These are phyloP conservation scores for Entophlyctis luteolus DNA, from an alignment of 192 early-diverging fungal genomes.

Conservation along the genomic window DNA sequence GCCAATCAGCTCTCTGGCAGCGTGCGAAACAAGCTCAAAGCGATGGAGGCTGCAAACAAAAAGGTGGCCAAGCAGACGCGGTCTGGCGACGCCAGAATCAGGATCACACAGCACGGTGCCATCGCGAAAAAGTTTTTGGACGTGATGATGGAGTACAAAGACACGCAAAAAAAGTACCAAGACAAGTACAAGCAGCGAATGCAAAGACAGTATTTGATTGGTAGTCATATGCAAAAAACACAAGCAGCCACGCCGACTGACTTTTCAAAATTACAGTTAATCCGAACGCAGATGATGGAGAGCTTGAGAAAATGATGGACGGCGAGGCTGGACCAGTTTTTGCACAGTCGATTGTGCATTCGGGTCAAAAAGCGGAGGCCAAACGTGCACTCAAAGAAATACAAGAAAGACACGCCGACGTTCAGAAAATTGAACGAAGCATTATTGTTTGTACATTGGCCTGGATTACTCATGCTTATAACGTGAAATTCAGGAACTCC, in stretches of 20 bases:
- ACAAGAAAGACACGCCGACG: conserved; percentile 79
- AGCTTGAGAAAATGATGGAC: conserved; percentile 70
- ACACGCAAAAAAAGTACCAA: conserved; percentile 73
- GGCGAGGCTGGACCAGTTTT: conserved; percentile 74
- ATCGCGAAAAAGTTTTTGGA: conserved; percentile 54
- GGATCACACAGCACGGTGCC: conserved; percentile 44
- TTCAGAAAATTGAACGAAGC: conserved; percentile 81
- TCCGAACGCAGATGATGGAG: conserved; percentile 70
- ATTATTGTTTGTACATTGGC: conserved; percentile 59
- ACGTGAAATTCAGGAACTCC: conserved; percentile 74
- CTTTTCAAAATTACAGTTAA: conserved; percentile 56
- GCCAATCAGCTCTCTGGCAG: conserved; percentile 41
- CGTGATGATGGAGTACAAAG: conserved; percentile 70
- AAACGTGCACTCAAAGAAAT: conserved; percentile 73
- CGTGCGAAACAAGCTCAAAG: conserved; percentile 48
- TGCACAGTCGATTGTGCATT: conserved; percentile 70
- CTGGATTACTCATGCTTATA: neutral
- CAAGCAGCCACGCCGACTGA: neutral
- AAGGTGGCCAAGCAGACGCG: conserved; percentile 34
- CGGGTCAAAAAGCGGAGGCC: conserved; percentile 68
- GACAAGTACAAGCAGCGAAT: conserved; percentile 78
- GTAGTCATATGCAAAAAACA: conserved; percentile 34
- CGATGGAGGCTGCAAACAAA: conserved; percentile 52
- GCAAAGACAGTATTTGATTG: conserved; percentile 80
- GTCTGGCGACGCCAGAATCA: conserved; percentile 40